Conservation (phyloP, 2,329 filamentous ascomycete genomes). For the Fusarium albidum region DNA sequence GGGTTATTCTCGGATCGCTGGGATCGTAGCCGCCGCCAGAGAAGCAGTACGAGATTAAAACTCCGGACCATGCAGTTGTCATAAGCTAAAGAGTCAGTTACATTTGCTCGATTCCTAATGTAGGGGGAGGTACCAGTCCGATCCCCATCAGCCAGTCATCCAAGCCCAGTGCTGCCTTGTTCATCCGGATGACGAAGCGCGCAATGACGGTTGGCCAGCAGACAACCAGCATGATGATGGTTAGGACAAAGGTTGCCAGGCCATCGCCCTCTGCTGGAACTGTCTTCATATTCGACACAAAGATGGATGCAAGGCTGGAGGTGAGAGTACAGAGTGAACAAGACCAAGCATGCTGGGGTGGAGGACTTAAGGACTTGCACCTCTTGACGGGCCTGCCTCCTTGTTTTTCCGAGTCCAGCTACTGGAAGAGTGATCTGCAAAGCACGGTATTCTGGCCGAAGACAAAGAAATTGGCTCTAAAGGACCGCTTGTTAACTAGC, state of each 20-base stretch:
- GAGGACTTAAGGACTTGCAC: no score
- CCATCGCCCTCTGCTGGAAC: neutral
- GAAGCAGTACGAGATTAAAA: neutral
- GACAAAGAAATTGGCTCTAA: no score
- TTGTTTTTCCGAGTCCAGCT: no score
- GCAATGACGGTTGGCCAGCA: constrained; percentile 1
- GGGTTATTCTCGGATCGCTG: neutral
- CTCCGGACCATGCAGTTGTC: constrained; percentile 4
- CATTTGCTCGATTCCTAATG: neutral
- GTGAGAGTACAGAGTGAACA: no score
- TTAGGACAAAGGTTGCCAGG: neutral
- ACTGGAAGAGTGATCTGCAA: no score
- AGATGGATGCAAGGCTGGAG: no score
- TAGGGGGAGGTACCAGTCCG: neutral
- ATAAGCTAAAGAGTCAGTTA: neutral
- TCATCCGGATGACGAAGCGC: neutral
- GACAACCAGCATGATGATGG: constrained; percentile 2
- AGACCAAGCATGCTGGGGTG: no score
- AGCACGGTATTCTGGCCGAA: no score
- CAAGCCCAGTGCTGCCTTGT: neutral
- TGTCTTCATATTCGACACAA: neutral
- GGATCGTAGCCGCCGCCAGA: constrained; percentile 3
- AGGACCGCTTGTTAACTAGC: no score
- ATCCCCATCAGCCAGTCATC: constrained; percentile 9
- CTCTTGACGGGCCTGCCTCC: no score